Conservation (phyloP, 805 yeast species). For the Wickerhamomyces alni region DNA sequence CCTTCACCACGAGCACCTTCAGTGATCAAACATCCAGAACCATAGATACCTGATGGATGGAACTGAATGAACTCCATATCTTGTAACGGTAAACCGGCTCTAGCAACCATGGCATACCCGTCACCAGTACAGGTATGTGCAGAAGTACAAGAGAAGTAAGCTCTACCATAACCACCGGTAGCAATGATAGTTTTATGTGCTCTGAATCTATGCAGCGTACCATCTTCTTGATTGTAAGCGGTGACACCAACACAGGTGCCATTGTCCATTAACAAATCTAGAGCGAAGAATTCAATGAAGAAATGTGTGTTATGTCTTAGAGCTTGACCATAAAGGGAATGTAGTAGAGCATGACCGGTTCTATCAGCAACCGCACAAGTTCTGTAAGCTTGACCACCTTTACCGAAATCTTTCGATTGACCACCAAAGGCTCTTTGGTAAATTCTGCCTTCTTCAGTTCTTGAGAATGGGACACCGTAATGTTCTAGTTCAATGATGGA, state of each 20-base stretch:
- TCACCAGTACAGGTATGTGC: conserved; percentile 99
- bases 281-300: conserved; percentile 94
- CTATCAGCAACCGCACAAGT: conserved; percentile 99
- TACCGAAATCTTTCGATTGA: conserved; percentile 90
- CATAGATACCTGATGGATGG: conserved; percentile 99
- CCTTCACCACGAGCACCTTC: conserved; percentile 99
- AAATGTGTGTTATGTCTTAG: conserved; percentile 95
- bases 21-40: conserved; percentile 97
- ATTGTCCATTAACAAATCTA: conserved; percentile 89
- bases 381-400: conserved; percentile 99
- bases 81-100: conserved; percentile 97
- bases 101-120: conserved; percentile 95
- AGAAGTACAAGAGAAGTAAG: conserved; percentile 97
- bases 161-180: conserved; percentile 98
- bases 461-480: conserved; percentile 96
- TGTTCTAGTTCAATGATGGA: conserved; percentile 96
- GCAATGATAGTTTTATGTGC: conserved; percentile 96
- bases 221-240: conserved; percentile 98
- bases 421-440: conserved; percentile 99
- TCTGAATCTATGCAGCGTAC: conserved; percentile 95
- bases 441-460: conserved; percentile 94
- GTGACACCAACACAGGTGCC: conserved; percentile 96
- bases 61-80: conserved; percentile 97
- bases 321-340: conserved; percentile 94
- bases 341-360: conserved; percentile 96